phyloP scores from a whole-genome alignment of 192 early-diverging fungal genomes.

The Coemansia sp. region DNA sequence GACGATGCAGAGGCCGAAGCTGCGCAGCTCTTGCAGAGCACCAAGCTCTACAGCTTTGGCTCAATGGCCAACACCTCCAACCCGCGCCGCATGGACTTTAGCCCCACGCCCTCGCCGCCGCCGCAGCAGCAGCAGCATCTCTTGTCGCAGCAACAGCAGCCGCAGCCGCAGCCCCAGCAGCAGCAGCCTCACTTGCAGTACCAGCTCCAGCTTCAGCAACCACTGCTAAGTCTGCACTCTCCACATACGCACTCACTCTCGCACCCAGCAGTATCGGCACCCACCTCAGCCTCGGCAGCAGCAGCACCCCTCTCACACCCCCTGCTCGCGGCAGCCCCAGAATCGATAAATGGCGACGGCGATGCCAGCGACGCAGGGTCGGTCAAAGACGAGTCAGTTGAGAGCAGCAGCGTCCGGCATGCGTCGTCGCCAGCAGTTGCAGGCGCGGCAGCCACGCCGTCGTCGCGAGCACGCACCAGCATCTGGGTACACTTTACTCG shows the following conservation, averaged over 20 bases:
- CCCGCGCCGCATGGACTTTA: conserved; percentile 52
- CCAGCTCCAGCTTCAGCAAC: conserved; percentile 9
- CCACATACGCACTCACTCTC: not conserved
- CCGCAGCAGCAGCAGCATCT: conserved; percentile 13
- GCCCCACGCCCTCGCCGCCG: conserved; percentile 47
- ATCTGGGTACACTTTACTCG: conserved; percentile 54
- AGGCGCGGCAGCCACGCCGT: conserved; percentile 21
- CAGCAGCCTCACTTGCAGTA: not conserved
- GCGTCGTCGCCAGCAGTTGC: conserved; percentile 32
- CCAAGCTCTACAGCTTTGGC: conserved; percentile 35
- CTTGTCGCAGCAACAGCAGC: not conserved
- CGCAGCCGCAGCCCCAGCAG: not conserved
- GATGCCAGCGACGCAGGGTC: conserved; percentile 34
- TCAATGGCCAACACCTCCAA: conserved; percentile 6
- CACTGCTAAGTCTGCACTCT: conserved; percentile 2
- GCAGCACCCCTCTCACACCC: not conserved
- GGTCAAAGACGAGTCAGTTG: conserved; percentile 38
- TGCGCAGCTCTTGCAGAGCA: conserved; percentile 25
- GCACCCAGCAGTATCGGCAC: conserved; percentile 3
- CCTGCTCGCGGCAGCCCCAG: not conserved
- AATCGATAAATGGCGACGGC: conserved; percentile 27
- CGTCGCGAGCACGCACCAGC: conserved; percentile 41
- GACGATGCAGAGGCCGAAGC: conserved; percentile 37
- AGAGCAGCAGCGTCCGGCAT: conserved; percentile 30
- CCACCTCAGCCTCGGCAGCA: conserved; percentile 1